Base-by-base conservation (phyloP, 257 asterid genomes). In the Capsicum rhomboideum region DNA sequence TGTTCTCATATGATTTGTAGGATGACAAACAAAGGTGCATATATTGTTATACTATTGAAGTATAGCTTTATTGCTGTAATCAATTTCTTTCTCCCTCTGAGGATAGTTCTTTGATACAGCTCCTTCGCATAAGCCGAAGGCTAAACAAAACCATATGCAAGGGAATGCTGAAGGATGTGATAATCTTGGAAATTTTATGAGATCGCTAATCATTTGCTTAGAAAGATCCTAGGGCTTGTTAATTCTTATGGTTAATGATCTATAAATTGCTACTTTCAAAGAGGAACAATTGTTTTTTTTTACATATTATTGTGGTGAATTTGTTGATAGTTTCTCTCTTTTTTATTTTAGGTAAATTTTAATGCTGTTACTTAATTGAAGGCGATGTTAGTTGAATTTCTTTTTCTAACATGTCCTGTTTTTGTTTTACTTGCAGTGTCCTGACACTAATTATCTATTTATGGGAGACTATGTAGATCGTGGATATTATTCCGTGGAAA, bases 381-480 rank as follows among this genome's bases (percentile, higher is more conserved):
- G 82, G 82, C 0, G 1, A 77, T 9, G 46, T 1, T 1, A 50
- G 81, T 50, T 26, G 5, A 77, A 2, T 16, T 50, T 77, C 44
- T 9, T 77, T 77, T 77, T 0, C 63, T 77, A 77, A 50, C 67
- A 55, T 64, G 40, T 31, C 64, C 53, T 59, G 26, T 85, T 85
- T 66, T 53, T 87, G 86, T 29, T 78, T 86, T 82, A 18, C 84
- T 87, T 83, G 83, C 94, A 93, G 96, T 93, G 97, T 85, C 97
- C 98, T 10, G 97, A 93, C 83, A 92, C 98, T 64, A 94, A 94
- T 85, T 94, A 94, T 89, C 85, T 94, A 91, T 94, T 94, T 82
- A 93, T 94, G 98, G 98, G 98, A 85, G 97, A 94, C 89, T 94
- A 94, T 86, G 96, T 94, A 66, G 98, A 93, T 83, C 92, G 97